Base-by-base conservation (phyloP, 1,284 basidiomycete genomes). In the Pseudozyma thailandica region DNA sequence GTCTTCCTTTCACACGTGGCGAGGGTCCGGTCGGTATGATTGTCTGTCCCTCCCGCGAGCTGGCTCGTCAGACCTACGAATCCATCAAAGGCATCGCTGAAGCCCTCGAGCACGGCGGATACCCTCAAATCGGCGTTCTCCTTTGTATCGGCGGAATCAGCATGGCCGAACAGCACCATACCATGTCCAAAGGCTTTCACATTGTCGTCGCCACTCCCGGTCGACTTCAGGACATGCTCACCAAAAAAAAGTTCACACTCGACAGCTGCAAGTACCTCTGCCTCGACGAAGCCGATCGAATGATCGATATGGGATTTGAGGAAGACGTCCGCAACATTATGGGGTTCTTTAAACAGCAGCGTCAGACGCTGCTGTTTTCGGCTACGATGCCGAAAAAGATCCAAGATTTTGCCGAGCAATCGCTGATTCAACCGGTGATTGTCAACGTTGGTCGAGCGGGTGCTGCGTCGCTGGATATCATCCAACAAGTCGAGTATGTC, bases 331-430 rank as follows among this genome's bases (percentile, higher is more conserved):
- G 95, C 58, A 95, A 94, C 80, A 96, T 99, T 78, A 97, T 98
- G 93, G 93, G 91, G 74, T 97, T 93, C 84, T 98, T 98, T 87
- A 94, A 92, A 23, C 89, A 91, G 69, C 96, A 99, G 87, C 88
- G 95, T 4, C 96, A 99, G 85, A 98, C 96, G 0, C 86, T 98
- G 1, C 86, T 99, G 15, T 98, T 98, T 83, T 98, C 94, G 1
- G 96, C 96, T 0, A 99, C 96, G 0, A 99, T 98, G 96, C 96
- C 96, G 2, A 88, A 92, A 51, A 98, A 97, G 82, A 98, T 99
- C 61, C 94, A 97, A 83, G 95, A 98, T 78, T 98, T 99, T 83
- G 96, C 96, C 1, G 92, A 94, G 74, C 92, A 94, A 80, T 95
- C 94, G 0, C 87, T 99, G 16, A 92, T 97, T 66, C 88, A 90